Evolutionary conservation across 2,329 filamentous ascomycete genomes (phyloP).

Genomic region (Penicillium sp.): DNA sequence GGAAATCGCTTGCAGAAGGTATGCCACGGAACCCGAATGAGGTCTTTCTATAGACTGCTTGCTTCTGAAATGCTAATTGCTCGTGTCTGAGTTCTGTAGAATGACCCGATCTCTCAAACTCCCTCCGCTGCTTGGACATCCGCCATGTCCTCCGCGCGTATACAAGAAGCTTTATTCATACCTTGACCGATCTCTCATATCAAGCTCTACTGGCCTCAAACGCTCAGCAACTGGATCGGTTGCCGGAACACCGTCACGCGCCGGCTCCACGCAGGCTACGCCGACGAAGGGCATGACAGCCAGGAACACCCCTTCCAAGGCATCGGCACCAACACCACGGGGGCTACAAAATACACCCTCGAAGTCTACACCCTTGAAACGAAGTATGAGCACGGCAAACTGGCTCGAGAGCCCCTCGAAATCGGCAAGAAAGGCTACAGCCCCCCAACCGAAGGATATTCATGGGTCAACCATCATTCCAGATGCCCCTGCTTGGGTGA

Average conservation of each 20-base stretch:
- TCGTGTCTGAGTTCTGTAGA: conserved; percentile 43
- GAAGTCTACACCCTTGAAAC: conserved; percentile 44
- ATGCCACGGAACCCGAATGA: conserved; percentile 12
- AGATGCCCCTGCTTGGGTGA: conserved; percentile 63
- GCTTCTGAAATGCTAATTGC: not conserved
- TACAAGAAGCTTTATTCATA: conserved; percentile 83
- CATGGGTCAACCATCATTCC: conserved; percentile 30
- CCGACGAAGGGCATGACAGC: conserved; percentile 31
- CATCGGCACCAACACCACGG: conserved; percentile 25
- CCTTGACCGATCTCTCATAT: conserved; percentile 66
- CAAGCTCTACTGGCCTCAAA: conserved; percentile 35
- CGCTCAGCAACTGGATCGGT: conserved; percentile 34
- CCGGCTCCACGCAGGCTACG: conserved; percentile 36
- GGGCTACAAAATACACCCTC: conserved; percentile 42
- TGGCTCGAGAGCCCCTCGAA: conserved; percentile 20
- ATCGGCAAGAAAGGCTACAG: conserved; percentile 18
- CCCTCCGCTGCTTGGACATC: conserved; percentile 69
- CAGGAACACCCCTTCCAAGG: conserved; percentile 29
- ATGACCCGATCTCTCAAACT: conserved; percentile 74
- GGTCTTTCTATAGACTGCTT: not conserved
- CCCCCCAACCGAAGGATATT: conserved; percentile 18
- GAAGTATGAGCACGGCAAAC: conserved; percentile 31
- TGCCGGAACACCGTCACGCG: conserved; percentile 30
- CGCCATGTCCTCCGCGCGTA: conserved; percentile 72
- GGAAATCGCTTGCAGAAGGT: conserved; percentile 86